Conservation (phyloP, 73 alveolate species). For the Tetrahymena elliotti region DNA sequence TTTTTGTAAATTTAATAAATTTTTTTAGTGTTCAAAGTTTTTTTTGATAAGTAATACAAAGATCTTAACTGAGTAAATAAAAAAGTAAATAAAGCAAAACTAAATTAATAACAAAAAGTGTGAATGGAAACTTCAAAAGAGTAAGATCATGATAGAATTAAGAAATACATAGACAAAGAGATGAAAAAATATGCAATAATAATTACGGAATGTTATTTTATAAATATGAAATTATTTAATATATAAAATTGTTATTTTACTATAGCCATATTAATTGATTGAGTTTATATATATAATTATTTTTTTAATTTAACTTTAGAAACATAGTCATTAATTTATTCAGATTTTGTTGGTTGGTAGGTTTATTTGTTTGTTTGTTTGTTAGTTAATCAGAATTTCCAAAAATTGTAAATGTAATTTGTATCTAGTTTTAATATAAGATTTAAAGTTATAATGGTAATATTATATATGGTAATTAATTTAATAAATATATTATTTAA, state of each 20-base stretch:
- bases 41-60: too few relatives aligned
- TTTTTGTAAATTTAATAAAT: too few relatives aligned
- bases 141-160: not conserved
- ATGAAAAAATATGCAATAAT: not conserved
- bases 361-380: not conserved
- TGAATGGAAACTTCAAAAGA: not conserved
- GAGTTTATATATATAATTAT: not conserved
- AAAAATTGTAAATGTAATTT: too few relatives aligned
- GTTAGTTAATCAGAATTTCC: not conserved
- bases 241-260: too few relatives aligned
- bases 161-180: not conserved
- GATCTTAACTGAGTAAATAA: too few relatives aligned
- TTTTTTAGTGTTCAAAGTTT: too few relatives aligned
- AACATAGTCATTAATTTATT: not conserved
- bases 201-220: not conserved
- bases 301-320: not conserved
- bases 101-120: not conserved
- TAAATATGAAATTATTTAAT: too few relatives aligned
- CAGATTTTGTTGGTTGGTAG: not conserved
- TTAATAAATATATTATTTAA: too few relatives aligned
- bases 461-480: not conserved
- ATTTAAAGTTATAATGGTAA: too few relatives aligned
- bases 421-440: too few relatives aligned
- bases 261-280: too few relatives aligned
- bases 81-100: too few relatives aligned